phyloP scores from a whole-genome alignment of 139 green algal genomes.

The Penium margaritaceum region DNA sequence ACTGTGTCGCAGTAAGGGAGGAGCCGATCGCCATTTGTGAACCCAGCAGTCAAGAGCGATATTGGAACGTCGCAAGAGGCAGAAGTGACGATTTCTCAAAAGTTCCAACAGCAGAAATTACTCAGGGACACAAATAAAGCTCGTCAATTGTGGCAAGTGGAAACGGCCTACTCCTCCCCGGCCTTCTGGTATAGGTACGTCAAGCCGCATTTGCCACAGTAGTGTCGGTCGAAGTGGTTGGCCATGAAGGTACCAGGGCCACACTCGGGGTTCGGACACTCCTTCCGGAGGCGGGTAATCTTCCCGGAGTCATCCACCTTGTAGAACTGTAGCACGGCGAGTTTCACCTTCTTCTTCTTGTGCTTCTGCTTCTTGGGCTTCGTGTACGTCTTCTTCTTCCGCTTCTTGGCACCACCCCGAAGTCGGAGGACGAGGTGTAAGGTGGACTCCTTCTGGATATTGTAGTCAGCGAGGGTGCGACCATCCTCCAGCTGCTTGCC shows the following conservation, averaged over 20 bases:
- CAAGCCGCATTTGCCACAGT: constrained; percentile 89
- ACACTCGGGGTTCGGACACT: constrained; percentile 78
- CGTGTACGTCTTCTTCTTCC: constrained; percentile 99
- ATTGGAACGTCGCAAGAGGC: too few relatives aligned
- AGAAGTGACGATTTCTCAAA: too few relatives aligned
- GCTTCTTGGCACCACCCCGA: constrained; percentile 77
- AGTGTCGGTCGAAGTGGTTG: constrained; percentile 90
- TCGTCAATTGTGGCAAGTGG: too few relatives aligned
- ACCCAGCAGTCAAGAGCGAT: too few relatives aligned
- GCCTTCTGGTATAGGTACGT: constrained; percentile 62
- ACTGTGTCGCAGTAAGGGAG: too few relatives aligned
- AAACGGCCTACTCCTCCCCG: constrained; percentile 6
- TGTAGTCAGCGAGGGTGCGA: constrained; percentile 3
- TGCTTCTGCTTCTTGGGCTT: constrained; percentile 99
- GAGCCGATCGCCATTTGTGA: too few relatives aligned
- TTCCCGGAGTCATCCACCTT: constrained; percentile 94
- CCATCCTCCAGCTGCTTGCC: constrained; percentile 6
- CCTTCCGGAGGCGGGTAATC: constrained; percentile 90
- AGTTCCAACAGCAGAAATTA: too few relatives aligned
- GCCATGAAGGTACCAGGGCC: constrained; percentile 95
- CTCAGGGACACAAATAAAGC: too few relatives aligned
- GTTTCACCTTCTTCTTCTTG: constrained; percentile 97
- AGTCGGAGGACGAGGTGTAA: neutral
- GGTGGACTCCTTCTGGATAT: constrained; percentile 7
- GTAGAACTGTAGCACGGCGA: constrained; percentile 76